These are phyloP conservation scores for Nakaseomyces sp. DNA, from an alignment of 1,139 yeast genomes.

Conservation along the genomic window DNA sequence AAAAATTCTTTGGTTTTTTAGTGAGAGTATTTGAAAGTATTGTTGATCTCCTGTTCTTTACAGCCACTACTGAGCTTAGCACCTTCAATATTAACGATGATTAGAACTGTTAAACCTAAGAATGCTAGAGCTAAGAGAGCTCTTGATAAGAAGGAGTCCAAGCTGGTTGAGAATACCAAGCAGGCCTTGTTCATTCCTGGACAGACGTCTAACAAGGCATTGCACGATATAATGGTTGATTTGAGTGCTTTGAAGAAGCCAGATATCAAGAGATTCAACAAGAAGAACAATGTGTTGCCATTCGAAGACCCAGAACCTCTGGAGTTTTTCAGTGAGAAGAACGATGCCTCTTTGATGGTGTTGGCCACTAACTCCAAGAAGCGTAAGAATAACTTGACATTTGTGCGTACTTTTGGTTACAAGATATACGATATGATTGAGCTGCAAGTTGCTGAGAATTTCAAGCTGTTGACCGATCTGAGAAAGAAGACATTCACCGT, in stretches of 20 bases:
- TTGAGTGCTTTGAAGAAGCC: slow-evolving; percentile 90
- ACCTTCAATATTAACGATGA: no score
- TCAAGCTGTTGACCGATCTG: slow-evolving; percentile 72
- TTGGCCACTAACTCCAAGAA: slow-evolving; percentile 77
- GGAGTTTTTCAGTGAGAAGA: slow-evolving; percentile 91
- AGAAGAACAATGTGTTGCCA: slow-evolving; percentile 84
- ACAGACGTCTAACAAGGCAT: slow-evolving; percentile 61
- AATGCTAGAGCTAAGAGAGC: slow-evolving; percentile 96
- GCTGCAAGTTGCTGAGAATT: slow-evolving; percentile 59
- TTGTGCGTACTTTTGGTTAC: slow-evolving; percentile 81
- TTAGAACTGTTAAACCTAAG: slow-evolving; percentile 75
- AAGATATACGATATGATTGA: slow-evolving; percentile 93
- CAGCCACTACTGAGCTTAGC: no score
- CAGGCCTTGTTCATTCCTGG: slow-evolving; percentile 91
- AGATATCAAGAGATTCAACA: slow-evolving; percentile 71
- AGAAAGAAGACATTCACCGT: slow-evolving; percentile 69
- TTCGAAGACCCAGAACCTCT: slow-evolving; percentile 83
- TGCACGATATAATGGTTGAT: slow-evolving; percentile 88
- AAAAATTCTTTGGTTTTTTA: no score
- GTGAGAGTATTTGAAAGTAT: no score
- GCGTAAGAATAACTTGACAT: slow-evolving; percentile 85
- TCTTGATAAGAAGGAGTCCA: slow-evolving; percentile 78
- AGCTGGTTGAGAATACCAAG: slow-evolving; percentile 81
- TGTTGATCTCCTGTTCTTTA: neutral
- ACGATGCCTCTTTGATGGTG: slow-evolving; percentile 82